Percentiles rank a stretch among this genome's conserved stretches.
Conservation (phyloP, 352 stramenopile species). For the Pythium vanterpoolii region DNA sequence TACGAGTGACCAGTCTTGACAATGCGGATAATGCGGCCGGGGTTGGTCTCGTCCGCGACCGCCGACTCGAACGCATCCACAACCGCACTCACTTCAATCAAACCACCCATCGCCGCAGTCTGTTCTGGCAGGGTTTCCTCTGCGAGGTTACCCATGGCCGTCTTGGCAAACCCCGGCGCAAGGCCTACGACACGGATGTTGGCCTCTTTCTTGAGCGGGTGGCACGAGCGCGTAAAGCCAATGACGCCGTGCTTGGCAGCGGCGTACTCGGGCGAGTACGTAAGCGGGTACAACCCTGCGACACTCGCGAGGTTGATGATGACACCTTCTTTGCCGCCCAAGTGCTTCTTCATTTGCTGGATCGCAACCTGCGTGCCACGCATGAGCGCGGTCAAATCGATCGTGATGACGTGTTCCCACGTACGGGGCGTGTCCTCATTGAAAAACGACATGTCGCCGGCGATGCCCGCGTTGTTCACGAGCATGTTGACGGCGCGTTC, state of each 20-base stretch:
- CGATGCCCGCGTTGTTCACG: constrained; percentile 81
- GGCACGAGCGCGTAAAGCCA: constrained; percentile 65
- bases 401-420: constrained; percentile 70
- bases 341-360: constrained; percentile 51
- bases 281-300: constrained; percentile 44
- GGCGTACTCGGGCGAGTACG: constrained; percentile 63
- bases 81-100: constrained; percentile 42
- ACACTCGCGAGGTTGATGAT: constrained; percentile 73
- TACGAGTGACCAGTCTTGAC: constrained; percentile 45
- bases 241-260: constrained; percentile 75
- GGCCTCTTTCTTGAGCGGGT: constrained; percentile 50
- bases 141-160: constrained; percentile 51
- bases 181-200: constrained; percentile 73
- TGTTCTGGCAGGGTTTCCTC: constrained; percentile 36
- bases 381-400: constrained; percentile 68
- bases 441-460: constrained; percentile 48
- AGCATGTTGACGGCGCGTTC: constrained; percentile 60
- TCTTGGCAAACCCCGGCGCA: constrained; percentile 68
- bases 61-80: constrained; percentile 51
- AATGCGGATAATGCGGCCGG: constrained; percentile 55
- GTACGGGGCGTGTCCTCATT: constrained; percentile 27
- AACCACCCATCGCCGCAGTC: constrained; percentile 46
- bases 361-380: constrained; percentile 68
- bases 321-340: constrained; percentile 58
- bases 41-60: constrained; percentile 52